Conservation (phyloP, 495 filamentous ascomycete species). For the Evansstolkia leycettana region DNA sequence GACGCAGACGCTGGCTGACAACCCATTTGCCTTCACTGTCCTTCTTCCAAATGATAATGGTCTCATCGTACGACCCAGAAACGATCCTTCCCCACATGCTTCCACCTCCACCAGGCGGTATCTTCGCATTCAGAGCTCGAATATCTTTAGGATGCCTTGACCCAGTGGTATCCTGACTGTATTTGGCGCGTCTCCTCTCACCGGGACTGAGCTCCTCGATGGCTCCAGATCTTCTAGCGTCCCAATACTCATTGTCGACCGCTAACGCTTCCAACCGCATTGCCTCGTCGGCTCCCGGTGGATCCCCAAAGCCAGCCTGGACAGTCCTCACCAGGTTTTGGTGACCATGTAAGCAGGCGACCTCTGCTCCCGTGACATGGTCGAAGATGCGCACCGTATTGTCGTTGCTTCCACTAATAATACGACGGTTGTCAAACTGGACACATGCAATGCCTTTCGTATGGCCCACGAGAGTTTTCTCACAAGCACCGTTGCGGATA, state of each 20-base stretch:
- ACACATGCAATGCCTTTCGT: constrained; percentile 95
- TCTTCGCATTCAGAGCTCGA: constrained; percentile 62
- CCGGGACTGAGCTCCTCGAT: constrained; percentile 28
- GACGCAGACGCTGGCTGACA: constrained; percentile 55
- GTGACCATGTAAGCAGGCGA: constrained; percentile 75
- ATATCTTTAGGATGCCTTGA: constrained; percentile 65
- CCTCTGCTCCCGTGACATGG: constrained; percentile 66
- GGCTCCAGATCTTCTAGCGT: constrained; percentile 51
- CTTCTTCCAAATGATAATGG: constrained; percentile 85
- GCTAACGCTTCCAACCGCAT: constrained; percentile 57
- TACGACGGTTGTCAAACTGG: constrained; percentile 91
- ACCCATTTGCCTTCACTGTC: constrained; percentile 74
- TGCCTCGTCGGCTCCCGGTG: constrained; percentile 64
- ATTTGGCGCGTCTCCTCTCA: constrained; percentile 33
- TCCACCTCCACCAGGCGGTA: constrained; percentile 82
- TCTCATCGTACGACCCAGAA: constrained; percentile 91
- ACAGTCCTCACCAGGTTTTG: constrained; percentile 80
- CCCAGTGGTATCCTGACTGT: constrained; percentile 54
- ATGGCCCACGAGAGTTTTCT: constrained; percentile 71
- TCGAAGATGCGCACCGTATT: constrained; percentile 93
- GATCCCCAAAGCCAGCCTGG: constrained; percentile 83
- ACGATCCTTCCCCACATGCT: constrained; percentile 81
- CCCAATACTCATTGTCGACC: constrained; percentile 60
- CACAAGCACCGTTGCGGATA: constrained; percentile 62
- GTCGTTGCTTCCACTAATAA: constrained; percentile 92